Evolutionary conservation across 2,329 filamentous ascomycete genomes (phyloP).

Genomic region (Colletotrichum shisoi): DNA sequence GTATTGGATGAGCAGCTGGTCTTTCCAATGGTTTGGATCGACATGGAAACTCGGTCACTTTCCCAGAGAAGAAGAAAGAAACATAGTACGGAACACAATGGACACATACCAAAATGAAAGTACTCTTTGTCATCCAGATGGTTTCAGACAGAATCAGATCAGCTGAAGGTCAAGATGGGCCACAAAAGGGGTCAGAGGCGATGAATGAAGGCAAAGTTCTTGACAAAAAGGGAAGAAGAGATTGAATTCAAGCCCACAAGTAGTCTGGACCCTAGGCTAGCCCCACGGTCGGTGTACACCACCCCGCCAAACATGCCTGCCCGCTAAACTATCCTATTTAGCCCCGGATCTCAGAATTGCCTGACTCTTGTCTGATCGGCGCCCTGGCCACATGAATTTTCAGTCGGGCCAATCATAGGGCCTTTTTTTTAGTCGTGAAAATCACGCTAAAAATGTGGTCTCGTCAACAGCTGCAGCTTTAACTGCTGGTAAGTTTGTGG

Average conservation of each 20-base stretch:
- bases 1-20: too few species aligned
- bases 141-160: too few species aligned
- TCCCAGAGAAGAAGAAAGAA: too few species aligned
- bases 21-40: too few species aligned
- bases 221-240: background rate
- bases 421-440: background rate
- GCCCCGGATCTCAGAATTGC: background rate
- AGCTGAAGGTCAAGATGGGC: too few species aligned
- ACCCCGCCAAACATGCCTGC: background rate
- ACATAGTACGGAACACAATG: too few species aligned
- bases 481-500: too few species aligned
- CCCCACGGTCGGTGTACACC: background rate
- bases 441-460: background rate
- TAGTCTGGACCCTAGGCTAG: background rate
- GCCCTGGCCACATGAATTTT: background rate
- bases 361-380: constrained; percentile 5
- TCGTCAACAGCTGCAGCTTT: background rate
- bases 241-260: background rate
- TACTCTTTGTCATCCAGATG: too few species aligned
- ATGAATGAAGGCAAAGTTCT: background rate
- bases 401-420: background rate
- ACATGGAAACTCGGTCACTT: too few species aligned
- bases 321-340: constrained; percentile 2
- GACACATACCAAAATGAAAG: too few species aligned
- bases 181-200: background rate